Percentiles rank a stretch among this genome's conserved stretches.
phyloP scores from a whole-genome alignment of 116 monocot species.

The Phalaenopsis hybrid region DNA sequence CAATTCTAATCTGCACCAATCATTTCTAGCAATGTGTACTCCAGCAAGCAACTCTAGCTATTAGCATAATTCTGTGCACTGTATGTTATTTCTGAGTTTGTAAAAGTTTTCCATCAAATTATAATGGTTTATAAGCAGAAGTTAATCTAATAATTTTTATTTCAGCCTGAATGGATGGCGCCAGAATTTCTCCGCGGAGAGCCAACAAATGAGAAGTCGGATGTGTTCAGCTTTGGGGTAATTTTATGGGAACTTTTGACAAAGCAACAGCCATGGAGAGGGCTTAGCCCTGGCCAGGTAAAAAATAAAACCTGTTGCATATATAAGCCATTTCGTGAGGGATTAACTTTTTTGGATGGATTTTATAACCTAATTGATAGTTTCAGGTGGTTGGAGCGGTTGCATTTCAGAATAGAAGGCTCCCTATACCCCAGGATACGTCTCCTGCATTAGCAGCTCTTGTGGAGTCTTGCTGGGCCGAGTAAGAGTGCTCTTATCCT shows the following conservation, averaged over 20 bases:
- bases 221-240: constrained; percentile 80
- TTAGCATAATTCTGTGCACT: no score
- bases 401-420: constrained; percentile 79
- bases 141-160: background rate
- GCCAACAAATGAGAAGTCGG: constrained; percentile 80
- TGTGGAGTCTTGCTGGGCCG: constrained; percentile 69
- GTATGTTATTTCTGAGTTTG: no score
- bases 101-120: background rate
- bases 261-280: constrained; percentile 76
- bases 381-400: constrained; percentile 82
- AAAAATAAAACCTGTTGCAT: background rate
- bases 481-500: constrained; percentile 39
- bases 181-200: constrained; percentile 81
- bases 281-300: constrained; percentile 64
- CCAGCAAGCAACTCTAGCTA: no score
- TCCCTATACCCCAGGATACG: constrained; percentile 47
- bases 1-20: no score
- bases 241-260: constrained; percentile 85
- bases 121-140: background rate
- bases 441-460: constrained; percentile 44
- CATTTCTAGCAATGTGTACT: no score
- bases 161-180: constrained; percentile 91
- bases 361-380: background rate
- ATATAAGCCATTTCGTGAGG: background rate
- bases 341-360: background rate